These are phyloP conservation scores for Diospyros lotus DNA, from an alignment of 148 eudicot genomes.

Conservation along the genomic window DNA sequence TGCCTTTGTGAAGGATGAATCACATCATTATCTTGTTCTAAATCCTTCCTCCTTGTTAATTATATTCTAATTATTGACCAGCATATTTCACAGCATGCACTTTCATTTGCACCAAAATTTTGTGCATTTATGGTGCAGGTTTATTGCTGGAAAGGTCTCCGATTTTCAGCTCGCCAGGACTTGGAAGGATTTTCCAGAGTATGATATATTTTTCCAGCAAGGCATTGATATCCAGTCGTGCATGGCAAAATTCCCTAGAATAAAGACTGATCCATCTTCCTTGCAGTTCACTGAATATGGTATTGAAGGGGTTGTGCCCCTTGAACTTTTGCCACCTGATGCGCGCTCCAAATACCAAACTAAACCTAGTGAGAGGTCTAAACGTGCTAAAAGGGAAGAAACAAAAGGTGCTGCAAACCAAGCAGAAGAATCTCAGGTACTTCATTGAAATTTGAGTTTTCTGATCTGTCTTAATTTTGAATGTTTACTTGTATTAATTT, in stretches of 20 bases:
- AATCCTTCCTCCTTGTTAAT: not conserved
- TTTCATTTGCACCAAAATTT: not conserved
- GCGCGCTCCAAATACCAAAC: conserved; percentile 72
- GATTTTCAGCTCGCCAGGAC: conserved; percentile 93
- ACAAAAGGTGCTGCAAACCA: conserved; percentile 49
- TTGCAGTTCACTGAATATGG: conserved; percentile 91
- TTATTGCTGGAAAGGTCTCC: conserved; percentile 98
- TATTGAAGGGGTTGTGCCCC: conserved; percentile 93
- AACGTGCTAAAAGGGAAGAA: conserved; percentile 93
- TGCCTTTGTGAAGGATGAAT: not conserved
- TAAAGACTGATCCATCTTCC: not conserved
- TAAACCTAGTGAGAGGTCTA: conserved; percentile 75
- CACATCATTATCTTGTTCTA: not conserved
- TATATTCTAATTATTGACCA: not conserved
- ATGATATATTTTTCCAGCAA: conserved; percentile 14
- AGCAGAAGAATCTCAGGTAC: conserved; percentile 80
- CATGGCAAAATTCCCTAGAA: not conserved
- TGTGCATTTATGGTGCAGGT: conserved; percentile 46
- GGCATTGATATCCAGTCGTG: not conserved
- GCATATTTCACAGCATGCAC: not conserved
- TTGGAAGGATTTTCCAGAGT: conserved; percentile 95
- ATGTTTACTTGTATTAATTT: not conserved
- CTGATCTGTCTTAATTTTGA: not conserved
- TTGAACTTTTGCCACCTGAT: conserved; percentile 72
- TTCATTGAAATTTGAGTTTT: not conserved